Evolutionary conservation across 2,329 filamentous ascomycete species (phyloP), one percentile per base, ranked within the genome.

Genomic region (Alternaria alternata): DNA sequence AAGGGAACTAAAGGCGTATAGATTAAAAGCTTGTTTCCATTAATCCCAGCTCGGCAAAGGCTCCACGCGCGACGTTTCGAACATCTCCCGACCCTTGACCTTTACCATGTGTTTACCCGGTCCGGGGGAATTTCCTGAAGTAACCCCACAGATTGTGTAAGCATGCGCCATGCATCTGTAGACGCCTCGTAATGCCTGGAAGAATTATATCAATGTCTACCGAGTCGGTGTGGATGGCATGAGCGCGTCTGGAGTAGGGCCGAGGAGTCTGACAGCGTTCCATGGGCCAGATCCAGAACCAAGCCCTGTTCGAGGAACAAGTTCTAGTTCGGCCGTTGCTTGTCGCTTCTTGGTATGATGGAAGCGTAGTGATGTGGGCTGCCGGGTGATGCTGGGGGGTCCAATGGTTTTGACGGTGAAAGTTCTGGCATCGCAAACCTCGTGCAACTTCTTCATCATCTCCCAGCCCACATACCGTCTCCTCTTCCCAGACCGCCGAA

Each of bases 401-500:
- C 20, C 12, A 16, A 38, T 20, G 32, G 30, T 36, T 36, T 14
- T n/a, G 26, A 41, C 4, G 6, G 36, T 28, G 16, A 39, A 38
- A 20, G 41, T 28, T 26, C 36, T 36, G 20, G 36, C 18, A 28
- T 54, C 32, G 41, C 20, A 14, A n/a, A 24, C 28, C 32, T 36
- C 8, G 22, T 4, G 16, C 7, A 18, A 36, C 18, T 12, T 42
- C 22, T 41, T 54, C 42, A 54, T 73, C 71, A 76, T 22, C 74
- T 57, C 34, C 72, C 73, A 6, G 69, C 63, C 74, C 74, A 76
- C 14, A 76, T 65, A 7, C 72, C 71, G 28, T 75, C 72, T 22
- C 74, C 74, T 56, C 72, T 68, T 9, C 73, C 74, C 49, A 76
- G 62, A 4, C 72, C 73, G 22, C 52, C 71, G 47, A 73, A 73